phyloP scores from a whole-genome alignment of 768 basidiomycete species.

The Paxillus rubicundulus region DNA sequence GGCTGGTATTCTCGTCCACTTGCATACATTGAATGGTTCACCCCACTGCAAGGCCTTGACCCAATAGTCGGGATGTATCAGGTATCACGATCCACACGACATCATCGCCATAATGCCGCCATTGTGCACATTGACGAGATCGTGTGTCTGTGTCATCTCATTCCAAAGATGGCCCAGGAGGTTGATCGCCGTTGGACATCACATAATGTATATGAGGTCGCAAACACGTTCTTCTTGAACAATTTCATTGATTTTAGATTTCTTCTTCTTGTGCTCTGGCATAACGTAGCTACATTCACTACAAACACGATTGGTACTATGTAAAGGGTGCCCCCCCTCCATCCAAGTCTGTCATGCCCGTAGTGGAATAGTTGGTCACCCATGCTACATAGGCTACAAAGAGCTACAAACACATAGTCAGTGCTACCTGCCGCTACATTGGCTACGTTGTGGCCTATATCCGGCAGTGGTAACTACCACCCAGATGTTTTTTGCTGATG shows the following conservation, averaged over 20 bases:
- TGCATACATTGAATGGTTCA: conserved; percentile 23
- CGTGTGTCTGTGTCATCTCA: conserved; percentile 1
- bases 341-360: too few relatives aligned
- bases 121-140: not conserved
- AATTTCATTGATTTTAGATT: not conserved
- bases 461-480: too few relatives aligned
- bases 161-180: conserved; percentile 1
- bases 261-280: too few relatives aligned
- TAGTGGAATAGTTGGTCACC: too few relatives aligned
- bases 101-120: not conserved
- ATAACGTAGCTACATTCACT: too few relatives aligned
- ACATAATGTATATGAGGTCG: not conserved
- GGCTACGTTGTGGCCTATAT: too few relatives aligned
- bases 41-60: conserved; percentile 12
- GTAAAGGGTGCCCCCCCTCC: too few relatives aligned
- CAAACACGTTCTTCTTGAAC: conserved; percentile 1
- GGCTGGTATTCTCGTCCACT: conserved; percentile 4
- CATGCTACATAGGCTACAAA: too few relatives aligned
- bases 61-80: conserved; percentile 14
- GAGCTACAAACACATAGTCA: too few relatives aligned
- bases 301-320: too few relatives aligned
- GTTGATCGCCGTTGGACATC: not conserved
- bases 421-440: too few relatives aligned
- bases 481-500: too few relatives aligned
- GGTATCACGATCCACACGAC: conserved; percentile 18